These are phyloP conservation scores for Buddleja alternifolia DNA, from an alignment of 257 asterid genomes.

Conservation along the genomic window DNA sequence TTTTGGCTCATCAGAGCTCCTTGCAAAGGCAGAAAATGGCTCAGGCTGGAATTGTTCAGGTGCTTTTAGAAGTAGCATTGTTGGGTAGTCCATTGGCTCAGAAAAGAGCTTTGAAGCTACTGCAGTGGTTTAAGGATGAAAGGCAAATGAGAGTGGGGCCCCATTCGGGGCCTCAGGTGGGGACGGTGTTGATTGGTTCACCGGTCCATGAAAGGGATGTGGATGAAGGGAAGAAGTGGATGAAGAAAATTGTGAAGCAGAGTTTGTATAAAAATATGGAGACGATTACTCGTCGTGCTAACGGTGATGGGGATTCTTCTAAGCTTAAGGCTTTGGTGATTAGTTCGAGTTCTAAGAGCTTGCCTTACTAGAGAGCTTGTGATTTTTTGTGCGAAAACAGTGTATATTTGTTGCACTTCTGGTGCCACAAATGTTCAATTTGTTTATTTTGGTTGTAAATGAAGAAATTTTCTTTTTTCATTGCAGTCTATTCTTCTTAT, in stretches of 20 bases:
- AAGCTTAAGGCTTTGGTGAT: conserved; percentile 62
- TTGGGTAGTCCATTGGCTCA: conserved; percentile 83
- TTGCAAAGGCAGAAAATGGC: conserved; percentile 78
- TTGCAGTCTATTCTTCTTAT: neutral
- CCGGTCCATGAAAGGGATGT: conserved; percentile 44
- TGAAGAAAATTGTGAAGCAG: conserved; percentile 80
- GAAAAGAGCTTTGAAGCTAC: conserved; percentile 75
- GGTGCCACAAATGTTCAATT: conserved; percentile 29
- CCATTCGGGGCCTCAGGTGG: conserved; percentile 87
- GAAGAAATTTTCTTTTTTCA: neutral
- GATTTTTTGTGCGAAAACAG: conserved; percentile 2
- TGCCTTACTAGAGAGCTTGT: conserved; percentile 54
- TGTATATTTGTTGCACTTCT: conserved; percentile 35
- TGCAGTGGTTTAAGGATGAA: conserved; percentile 92
- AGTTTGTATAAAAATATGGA: conserved; percentile 80
- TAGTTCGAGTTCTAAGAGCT: conserved; percentile 87
- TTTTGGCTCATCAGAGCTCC: conserved; percentile 82
- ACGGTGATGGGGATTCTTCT: conserved; percentile 54
- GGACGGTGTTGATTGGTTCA: conserved; percentile 43
- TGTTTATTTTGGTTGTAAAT: conserved; percentile 35
- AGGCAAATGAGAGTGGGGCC: conserved; percentile 70
- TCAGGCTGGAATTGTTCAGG: conserved; percentile 76
- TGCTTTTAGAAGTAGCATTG: conserved; percentile 83
- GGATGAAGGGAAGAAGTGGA: conserved; percentile 62
- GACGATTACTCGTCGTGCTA: conserved; percentile 72